phyloP scores from a whole-genome alignment of 202 grass and related monocot species.

The Bolboschoenoplectus hybrid region DNA sequence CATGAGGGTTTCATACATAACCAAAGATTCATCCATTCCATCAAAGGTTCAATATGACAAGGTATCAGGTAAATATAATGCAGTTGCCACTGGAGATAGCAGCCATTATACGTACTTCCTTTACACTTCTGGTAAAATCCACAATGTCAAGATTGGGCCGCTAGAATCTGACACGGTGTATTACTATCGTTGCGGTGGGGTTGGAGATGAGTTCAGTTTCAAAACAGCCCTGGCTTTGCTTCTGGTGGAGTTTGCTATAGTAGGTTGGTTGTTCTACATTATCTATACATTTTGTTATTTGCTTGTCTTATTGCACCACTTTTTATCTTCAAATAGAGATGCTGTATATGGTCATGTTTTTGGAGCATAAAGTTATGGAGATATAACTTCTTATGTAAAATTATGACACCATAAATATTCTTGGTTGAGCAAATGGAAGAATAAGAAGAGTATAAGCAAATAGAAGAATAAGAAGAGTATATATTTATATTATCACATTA shows the following conservation, averaged over 20 bases:
- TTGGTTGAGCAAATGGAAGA: no score
- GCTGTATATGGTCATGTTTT: no score
- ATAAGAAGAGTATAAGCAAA: no score
- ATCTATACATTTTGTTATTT: background rate
- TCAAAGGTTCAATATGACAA: constrained; percentile 71
- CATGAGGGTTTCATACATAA: constrained; percentile 71
- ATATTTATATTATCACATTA: no score
- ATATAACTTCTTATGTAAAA: no score
- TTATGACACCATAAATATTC: no score
- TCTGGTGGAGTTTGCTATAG: constrained; percentile 68
- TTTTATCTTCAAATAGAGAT: no score
- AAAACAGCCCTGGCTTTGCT: constrained; percentile 64
- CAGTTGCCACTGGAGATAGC: constrained; percentile 53
- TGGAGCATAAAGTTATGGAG: no score
- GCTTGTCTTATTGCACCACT: background rate
- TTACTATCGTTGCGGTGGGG: constrained; percentile 72
- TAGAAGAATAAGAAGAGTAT: no score
- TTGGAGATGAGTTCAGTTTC: constrained; percentile 67
- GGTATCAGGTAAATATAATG: constrained; percentile 48
- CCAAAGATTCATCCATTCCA: constrained; percentile 50
- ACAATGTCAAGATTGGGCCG: constrained; percentile 81
- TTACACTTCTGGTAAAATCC: constrained; percentile 86
- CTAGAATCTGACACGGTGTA: constrained; percentile 63
- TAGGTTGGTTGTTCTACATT: constrained; percentile 35
- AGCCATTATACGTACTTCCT: constrained; percentile 75